A percentile compares a stretch with the other conserved stretches of the same genome.
These are phyloP conservation scores for Posidonia oceanica DNA, from an alignment of 116 monocot species.

Conservation along the genomic window DNA sequence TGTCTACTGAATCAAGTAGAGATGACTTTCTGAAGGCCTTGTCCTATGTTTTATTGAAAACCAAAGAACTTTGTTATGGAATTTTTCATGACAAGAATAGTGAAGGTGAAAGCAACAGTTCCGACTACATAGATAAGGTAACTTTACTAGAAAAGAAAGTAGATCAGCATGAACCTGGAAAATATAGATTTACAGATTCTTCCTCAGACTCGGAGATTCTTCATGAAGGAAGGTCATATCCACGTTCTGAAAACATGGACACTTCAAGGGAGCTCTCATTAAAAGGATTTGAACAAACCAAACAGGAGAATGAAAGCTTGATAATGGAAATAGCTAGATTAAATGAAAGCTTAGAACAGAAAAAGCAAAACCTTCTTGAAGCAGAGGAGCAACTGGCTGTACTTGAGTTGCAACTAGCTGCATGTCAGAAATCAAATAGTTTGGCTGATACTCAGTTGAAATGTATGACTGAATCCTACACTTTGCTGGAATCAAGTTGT, in stretches of 20 bases:
- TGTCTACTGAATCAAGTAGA: slow-evolving; percentile 23
- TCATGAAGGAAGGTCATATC: slow-evolving; percentile 7
- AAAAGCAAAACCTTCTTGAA: slow-evolving; percentile 33
- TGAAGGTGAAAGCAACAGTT: slow-evolving; percentile 34
- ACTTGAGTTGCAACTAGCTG: slow-evolving; percentile 41
- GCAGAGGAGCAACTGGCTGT: slow-evolving; percentile 32
- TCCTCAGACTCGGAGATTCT: slow-evolving; percentile 22
- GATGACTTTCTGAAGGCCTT: slow-evolving; percentile 39
- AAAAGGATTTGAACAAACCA: slow-evolving; percentile 44
- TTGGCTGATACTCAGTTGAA: slow-evolving; percentile 84
- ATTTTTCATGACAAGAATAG: slow-evolving; percentile 16
- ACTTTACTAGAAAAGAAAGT: slow-evolving; percentile 19
- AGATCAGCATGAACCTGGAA: slow-evolving; percentile 11
- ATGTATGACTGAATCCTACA: slow-evolving; percentile 91
- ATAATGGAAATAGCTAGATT: slow-evolving; percentile 33
- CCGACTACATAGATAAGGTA: slow-evolving; percentile 40
- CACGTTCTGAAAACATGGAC: slow-evolving; percentile 1
- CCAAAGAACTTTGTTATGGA: slow-evolving; percentile 16
- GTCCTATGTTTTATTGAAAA: slow-evolving; percentile 40
- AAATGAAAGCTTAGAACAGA: slow-evolving; percentile 39
- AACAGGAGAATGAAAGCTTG: slow-evolving; percentile 48
- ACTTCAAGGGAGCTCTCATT: slow-evolving; percentile 7
- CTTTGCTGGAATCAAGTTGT: slow-evolving; percentile 41
- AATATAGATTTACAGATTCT: slow-evolving; percentile 18
- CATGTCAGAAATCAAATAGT: slow-evolving; percentile 66